Evolutionary conservation across 306 rosid species (phyloP), one percentile per base, ranked within the genome.

Genomic region (Vigna angularis): DNA sequence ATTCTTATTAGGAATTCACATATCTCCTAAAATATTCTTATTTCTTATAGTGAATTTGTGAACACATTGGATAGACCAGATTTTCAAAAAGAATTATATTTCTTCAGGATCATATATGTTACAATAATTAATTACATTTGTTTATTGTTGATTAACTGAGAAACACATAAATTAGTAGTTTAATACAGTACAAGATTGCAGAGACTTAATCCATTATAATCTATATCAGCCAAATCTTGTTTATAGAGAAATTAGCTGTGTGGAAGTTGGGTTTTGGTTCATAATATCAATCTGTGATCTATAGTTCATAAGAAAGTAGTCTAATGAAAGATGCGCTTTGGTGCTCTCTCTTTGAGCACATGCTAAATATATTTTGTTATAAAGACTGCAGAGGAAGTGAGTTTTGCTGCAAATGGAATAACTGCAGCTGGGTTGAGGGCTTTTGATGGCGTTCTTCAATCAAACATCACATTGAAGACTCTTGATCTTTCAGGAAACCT

Each of bases 401-500:
- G 89, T 84, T 93, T 95, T 88, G 94, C 98, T 79, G 97, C 98
- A 70, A 95, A 95, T 76, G 99, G 99, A 83, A 91, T 95, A 86
- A 95, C 99, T 52, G 97, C 89, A 8, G 84, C 90, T 71, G 99
- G 99, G 67, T 65, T 95, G 75, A 95, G 81, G 83, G 98, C 99
- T 24, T 92, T 95, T 86, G 99, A 95, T 81, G 97, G 98, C 15
- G 90, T 93, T 88, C 99, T 95, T 79, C 99, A 91, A 85, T 81
- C 97, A 80, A 95, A 93, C 79, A 77, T 91, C 79, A 84, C 89
- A 75, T 90, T 95, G 78, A 93, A 88, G 84, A 87, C 81, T 73
- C 99, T 95, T 61, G 90, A 95, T 91, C 98, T 95, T 69, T 92
- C 99, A 57, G 99, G 99, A 73, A 95, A 95, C 52, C 93, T 92